Evolutionary conservation across 2,329 filamentous ascomycete species (phyloP), one percentile per base, ranked within the genome.

Genomic region (Fusarium siculi): DNA sequence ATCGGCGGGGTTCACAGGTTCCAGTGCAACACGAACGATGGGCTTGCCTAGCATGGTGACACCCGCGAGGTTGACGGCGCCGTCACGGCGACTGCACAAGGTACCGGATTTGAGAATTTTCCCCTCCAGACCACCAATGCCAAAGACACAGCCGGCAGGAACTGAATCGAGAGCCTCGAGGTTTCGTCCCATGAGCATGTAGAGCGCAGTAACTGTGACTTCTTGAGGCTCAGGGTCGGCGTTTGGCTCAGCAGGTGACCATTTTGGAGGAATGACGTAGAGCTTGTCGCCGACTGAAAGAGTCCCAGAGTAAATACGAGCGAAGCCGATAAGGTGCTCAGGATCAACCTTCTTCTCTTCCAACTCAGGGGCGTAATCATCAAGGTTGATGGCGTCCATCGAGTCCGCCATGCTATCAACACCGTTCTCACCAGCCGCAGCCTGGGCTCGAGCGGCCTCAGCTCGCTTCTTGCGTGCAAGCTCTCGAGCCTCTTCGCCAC

Each of bases 101-200:
- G 96, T 99, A 18, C 95, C 96, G 2, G 95, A 97, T 81, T 99
- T 99, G 61, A 99, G 87, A n/a, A 99, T 92, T 69, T 96, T 92
- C 21, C 95, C 96, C 78, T 96, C 95, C 2, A 99, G 89, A 4
- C 96, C 96, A 37, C 92, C 94, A 61, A 99, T 96, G 30, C 96
- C 96, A 79, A 99, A 98, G 9, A 99, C 93, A 12, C 97, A 95
- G 47, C 96, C 96, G 2, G 96, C 96, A 10, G 96, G 96, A 0
- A 98, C 96, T 0, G 92, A 93, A 21, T 90, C 88, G 0, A 99
- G 88, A 3, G 92, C 88, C 79, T 98, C 96, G 9, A 99, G 85
- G 66, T 93, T 93, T 66, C 96, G 89, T 36, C 96, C 96, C 96
- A 99, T 99, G 60, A 99, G 90, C 80, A 99, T 91, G 82, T 99